Base-by-base conservation (phyloP, 179 eudicot genomes). In the Patellifolia procumbens region DNA sequence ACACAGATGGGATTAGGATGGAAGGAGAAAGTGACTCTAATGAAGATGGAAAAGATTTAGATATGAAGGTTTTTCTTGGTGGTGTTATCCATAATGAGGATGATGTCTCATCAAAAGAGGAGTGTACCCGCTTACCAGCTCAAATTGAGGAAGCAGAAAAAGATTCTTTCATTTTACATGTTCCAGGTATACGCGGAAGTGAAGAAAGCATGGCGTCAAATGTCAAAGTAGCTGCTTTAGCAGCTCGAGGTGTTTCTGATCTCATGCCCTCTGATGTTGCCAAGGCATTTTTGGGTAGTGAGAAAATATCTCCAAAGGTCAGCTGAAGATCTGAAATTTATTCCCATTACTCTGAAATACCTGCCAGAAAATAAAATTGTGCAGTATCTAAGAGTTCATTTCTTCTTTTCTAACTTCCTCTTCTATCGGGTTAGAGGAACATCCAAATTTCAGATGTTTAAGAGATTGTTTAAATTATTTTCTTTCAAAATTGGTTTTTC, bases 241-340 rank as follows among this genome's bases (percentile, higher is more conserved):
- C 93, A 76, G 86, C 88, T 76, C 88, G 85, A 83, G 88, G 91
- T 39, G 82, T 88, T 79, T 83, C 98, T 74, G 94, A 95, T 67
- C 92, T 95, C 56, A 93, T 93, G 97, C 97, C 99, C 77, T 86
- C 97, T 80, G 99, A 93, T 69, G 89, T 95, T 42, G 98, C 94
- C 71, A 95, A 93, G 86, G 90, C 90, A 71, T 91, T 95, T 77
- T 76, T 82, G 84, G 84, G 86, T 71, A 76, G 89, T 68, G 89
- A 89, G 75, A 90, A 90, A 81, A 82, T 86, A 75, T 88, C 98
- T 65, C 84, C 96, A 29, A 91, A 89, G 98, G 99, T 93, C 75
- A 81, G 86, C 51, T 80, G 35, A 28, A 52, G 31, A 24, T 10
- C 12, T 12, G 19, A 20, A 29, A 8, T 2, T n/a, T 62, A 49